Evolutionary conservation across 2,329 filamentous ascomycete species (phyloP).

Genomic region (Colletotrichum liriopes): DNA sequence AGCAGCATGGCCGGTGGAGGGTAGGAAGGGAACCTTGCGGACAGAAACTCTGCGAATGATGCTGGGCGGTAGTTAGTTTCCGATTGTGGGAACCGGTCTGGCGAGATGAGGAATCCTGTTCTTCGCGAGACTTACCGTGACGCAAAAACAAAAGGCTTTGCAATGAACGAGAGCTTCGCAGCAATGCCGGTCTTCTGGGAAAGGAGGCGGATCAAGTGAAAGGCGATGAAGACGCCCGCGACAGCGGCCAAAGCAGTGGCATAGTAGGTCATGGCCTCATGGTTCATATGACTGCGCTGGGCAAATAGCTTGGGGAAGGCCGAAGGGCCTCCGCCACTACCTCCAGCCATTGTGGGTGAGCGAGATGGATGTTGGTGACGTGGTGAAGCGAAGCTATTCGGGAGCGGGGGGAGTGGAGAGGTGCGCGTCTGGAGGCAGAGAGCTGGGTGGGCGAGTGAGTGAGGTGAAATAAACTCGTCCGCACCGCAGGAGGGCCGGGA

Average conservation of each 20-base stretch:
- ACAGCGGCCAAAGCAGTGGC: constrained; percentile 35
- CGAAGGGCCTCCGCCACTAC: constrained; percentile 10
- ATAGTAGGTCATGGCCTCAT: constrained; percentile 47
- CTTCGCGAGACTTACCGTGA: constrained; percentile 33
- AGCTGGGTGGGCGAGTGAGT: background rate
- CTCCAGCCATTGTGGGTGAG: constrained; percentile 28
- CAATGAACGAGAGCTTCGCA: constrained; percentile 15
- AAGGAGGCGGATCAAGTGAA: constrained; percentile 38
- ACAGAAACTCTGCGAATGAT: constrained; percentile 33
- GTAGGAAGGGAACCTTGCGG: constrained; percentile 38
- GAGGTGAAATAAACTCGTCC: background rate
- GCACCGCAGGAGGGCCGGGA: background rate
- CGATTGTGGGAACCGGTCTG: background rate
- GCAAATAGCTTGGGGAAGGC: constrained; percentile 37
- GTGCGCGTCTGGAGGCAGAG: background rate
- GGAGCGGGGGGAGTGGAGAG: background rate
- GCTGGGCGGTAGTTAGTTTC: constrained; percentile 24
- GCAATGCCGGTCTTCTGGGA: constrained; percentile 28
- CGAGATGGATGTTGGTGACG: background rate
- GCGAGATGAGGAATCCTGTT: background rate
- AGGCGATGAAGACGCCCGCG: constrained; percentile 33
- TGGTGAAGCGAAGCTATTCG: background rate
- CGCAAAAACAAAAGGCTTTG: constrained; percentile 31
- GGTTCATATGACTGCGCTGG: constrained; percentile 45
- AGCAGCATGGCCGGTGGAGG: constrained; percentile 50